These are phyloP conservation scores for Ceratocystis huliohia DNA, from an alignment of 2,329 filamentous ascomycete genomes.

Conservation along the genomic window DNA sequence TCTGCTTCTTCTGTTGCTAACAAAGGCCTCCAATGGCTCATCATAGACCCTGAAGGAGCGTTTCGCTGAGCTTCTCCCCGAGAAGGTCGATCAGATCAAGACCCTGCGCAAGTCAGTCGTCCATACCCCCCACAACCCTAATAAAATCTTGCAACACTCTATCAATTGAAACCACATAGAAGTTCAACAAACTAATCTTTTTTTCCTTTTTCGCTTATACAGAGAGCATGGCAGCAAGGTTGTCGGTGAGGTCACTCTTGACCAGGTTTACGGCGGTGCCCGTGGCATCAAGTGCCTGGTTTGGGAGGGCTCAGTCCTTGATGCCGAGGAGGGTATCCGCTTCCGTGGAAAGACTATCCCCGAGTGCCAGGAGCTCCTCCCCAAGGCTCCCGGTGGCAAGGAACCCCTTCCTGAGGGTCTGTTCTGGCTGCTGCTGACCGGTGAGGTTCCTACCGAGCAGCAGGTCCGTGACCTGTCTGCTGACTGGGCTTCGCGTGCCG, in stretches of 20 bases:
- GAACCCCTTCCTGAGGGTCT: constrained; percentile 98
- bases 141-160: neutral
- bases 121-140: constrained; percentile 16
- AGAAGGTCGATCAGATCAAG: constrained; percentile 99
- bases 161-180: neutral
- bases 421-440: constrained; percentile 98
- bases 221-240: constrained; percentile 94
- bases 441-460: constrained; percentile 93
- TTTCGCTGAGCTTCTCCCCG: constrained; percentile 89
- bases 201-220: constrained; percentile 13
- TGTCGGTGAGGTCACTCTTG: constrained; percentile 92
- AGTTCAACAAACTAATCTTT: constrained; percentile 14
- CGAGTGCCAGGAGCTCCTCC: constrained; percentile 93
- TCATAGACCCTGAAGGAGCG: constrained; percentile 87
- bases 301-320: constrained; percentile 97
- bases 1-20: constrained; percentile 17
- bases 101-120: constrained; percentile 75
- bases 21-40: constrained; percentile 19
- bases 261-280: constrained; percentile 98
- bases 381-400: constrained; percentile 90
- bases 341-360: constrained; percentile 99
- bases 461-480: constrained; percentile 97
- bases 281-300: constrained; percentile 98
- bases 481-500: constrained; percentile 96
- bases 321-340: constrained; percentile 96